These are phyloP conservation scores for Cadophora sp. DNA, from an alignment of 2,329 filamentous ascomycete genomes.

Conservation along the genomic window DNA sequence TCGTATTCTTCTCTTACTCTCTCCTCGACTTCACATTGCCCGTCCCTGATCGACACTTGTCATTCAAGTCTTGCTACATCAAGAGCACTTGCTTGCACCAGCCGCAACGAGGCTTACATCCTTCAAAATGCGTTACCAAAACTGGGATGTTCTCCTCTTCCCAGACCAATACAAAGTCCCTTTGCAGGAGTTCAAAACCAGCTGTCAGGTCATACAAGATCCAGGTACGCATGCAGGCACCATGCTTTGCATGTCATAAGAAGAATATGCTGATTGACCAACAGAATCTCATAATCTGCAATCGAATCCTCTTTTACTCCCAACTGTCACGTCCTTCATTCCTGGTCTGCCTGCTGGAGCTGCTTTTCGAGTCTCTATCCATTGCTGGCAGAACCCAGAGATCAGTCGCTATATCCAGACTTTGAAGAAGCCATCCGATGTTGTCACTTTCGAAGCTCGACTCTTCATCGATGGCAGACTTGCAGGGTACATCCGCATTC, in stretches of 20 bases:
- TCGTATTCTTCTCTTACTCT: constrained; percentile 14
- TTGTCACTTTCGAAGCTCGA: constrained; percentile 68
- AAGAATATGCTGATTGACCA: not conserved
- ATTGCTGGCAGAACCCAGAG: constrained; percentile 71
- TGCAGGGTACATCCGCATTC: constrained; percentile 57
- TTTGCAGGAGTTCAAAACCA: constrained; percentile 81
- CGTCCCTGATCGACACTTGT: not conserved
- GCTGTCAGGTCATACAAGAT: constrained; percentile 71
- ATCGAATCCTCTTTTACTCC: constrained; percentile 49
- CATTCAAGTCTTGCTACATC: constrained; percentile 17
- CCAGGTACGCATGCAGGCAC: constrained; percentile 43
- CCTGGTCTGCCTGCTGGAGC: constrained; percentile 64
- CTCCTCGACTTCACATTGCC: constrained; percentile 2
- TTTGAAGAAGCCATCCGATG: constrained; percentile 60
- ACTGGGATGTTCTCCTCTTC: constrained; percentile 88
- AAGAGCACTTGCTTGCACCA: constrained; percentile 17
- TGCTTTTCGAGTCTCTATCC: constrained; percentile 75
- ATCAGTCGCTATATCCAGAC: constrained; percentile 63
- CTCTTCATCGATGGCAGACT: constrained; percentile 72
- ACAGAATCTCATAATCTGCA: constrained; percentile 33
- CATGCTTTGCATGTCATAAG: not conserved
- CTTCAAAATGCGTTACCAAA: constrained; percentile 75
- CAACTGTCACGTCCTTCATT: constrained; percentile 74
- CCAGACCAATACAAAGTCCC: constrained; percentile 70
- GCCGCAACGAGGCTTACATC: constrained; percentile 4